Evolutionary conservation across 805 yeast genomes (phyloP), one percentile per base, ranked within the genome.

Genomic region (Pichia sporocuriosa): DNA sequence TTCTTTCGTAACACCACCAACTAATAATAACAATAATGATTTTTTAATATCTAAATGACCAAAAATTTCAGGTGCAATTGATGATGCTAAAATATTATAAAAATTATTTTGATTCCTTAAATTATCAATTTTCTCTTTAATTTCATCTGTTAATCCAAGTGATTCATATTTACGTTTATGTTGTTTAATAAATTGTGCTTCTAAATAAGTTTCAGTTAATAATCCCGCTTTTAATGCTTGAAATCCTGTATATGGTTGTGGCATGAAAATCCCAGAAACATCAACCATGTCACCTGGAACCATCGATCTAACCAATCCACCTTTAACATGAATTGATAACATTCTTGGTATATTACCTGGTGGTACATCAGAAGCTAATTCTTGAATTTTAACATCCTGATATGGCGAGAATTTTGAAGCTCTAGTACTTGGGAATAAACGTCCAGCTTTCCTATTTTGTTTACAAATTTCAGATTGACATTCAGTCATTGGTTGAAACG

Each of bases 31-130:
- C 32, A 93, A 66, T 46, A 93, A 66, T 6, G 96, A 89, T 64
- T 93, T 93, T 63, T 93, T 93, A 44, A 93, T 88, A 61, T 93
- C 98, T 30, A 77, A 68, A 58, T 93, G 95, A 28, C 98, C 98
- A 55, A 72, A 93, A 58, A 93, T 93, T 67, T 93, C 98, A 0
- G 99, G 99, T 0, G 99, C 98, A 62, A 93, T 90, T 0, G 96
- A 85, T 53, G 72, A 69, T 10, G 98, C 85, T 45, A 93, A 67
- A 48, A 81, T 73, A 40, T 82, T 81, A 65, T 93, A 93, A 27
- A 83, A 76, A 48, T 81, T 79, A 21, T 93, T 95, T 30, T 73
- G 69, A 1, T 63, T 51, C 35, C 77, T 69, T 38, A 90, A 66
- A 23, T 63, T 65, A 25, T 68, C 64, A 40, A 93, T 79, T 47